These are phyloP conservation scores for Jaapia argillacea DNA, from an alignment of 768 basidiomycete species.

Conservation along the genomic window DNA sequence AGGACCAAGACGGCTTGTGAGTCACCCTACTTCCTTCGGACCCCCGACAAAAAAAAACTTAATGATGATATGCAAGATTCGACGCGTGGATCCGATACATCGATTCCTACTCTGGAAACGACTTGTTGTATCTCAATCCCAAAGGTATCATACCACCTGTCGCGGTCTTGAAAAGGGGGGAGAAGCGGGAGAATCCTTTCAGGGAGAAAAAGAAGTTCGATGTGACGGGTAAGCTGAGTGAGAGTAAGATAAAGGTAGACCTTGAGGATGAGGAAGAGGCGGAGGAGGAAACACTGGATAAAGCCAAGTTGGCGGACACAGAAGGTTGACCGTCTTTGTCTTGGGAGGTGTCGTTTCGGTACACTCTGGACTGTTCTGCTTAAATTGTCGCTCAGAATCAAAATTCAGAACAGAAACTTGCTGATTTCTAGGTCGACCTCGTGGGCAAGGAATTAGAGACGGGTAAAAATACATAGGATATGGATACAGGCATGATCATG, in stretches of 20 bases:
- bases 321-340: too few relatives aligned
- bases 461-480: too few relatives aligned
- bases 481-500: conserved; percentile 25
- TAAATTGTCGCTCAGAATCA: too few relatives aligned
- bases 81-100: conserved; percentile 77
- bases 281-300: conserved; percentile 21
- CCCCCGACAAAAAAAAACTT: conserved; percentile 1
- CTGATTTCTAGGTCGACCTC: too few relatives aligned
- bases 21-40: conserved; percentile 21
- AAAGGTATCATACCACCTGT: conserved; percentile 66
- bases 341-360: too few relatives aligned
- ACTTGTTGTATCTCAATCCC: conserved; percentile 70
- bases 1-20: conserved; percentile 68
- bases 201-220: conserved; percentile 62
- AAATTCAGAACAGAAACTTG: too few relatives aligned
- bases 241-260: conserved; percentile 16
- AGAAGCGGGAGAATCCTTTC: conserved; percentile 51
- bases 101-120: conserved; percentile 67
- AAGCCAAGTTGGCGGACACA: conserved; percentile 28
- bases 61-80: conserved; percentile 37
- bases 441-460: too few relatives aligned
- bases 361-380: too few relatives aligned
- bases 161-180: conserved; percentile 56
- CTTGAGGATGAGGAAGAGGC: conserved; percentile 34
- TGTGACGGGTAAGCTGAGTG: conserved; percentile 28